These are phyloP conservation scores for Globisporangium nodosum DNA, from an alignment of 352 stramenopile genomes.

Conservation along the genomic window DNA sequence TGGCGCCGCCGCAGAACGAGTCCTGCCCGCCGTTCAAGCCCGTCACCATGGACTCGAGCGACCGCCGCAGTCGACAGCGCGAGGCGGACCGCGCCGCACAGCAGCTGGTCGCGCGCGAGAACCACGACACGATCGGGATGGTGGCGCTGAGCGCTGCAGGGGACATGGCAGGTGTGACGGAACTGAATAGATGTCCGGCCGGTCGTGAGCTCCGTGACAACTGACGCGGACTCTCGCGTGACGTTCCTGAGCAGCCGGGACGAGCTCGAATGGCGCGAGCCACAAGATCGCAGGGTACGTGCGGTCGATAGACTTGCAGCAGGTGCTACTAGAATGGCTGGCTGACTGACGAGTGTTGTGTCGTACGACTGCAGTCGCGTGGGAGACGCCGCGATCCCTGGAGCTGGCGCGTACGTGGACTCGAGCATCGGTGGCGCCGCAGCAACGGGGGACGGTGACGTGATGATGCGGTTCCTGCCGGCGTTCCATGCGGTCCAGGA, in stretches of 20 bases:
- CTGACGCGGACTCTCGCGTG: background rate
- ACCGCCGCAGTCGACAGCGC: background rate
- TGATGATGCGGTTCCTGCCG: constrained; percentile 91
- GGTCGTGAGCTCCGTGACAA: too few relatives aligned
- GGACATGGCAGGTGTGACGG: constrained; percentile 46
- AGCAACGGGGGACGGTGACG: constrained; percentile 84
- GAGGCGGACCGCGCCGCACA: constrained; percentile 3
- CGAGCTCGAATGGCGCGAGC: constrained; percentile 86
- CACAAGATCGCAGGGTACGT: constrained; percentile 85
- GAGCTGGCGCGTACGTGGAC: constrained; percentile 85
- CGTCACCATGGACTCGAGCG: constrained; percentile 4
- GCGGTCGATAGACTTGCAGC: background rate
- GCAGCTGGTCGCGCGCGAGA: constrained; percentile 42
- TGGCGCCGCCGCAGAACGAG: constrained; percentile 58
- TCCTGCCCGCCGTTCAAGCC: constrained; percentile 81
- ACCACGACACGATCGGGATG: constrained; percentile 92
- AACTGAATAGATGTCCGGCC: background rate
- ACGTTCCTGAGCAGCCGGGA: constrained; percentile 39
- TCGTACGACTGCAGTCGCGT: constrained; percentile 48
- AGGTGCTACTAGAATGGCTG: background rate
- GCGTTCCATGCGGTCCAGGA: constrained; percentile 80
- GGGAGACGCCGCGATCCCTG: constrained; percentile 78
- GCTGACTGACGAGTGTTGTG: background rate
- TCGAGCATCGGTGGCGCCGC: constrained; percentile 72
- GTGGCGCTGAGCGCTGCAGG: constrained; percentile 51